These are phyloP conservation scores for Azolla pinnata DNA, from an alignment of 75 land plant species.

Conservation along the genomic window DNA sequence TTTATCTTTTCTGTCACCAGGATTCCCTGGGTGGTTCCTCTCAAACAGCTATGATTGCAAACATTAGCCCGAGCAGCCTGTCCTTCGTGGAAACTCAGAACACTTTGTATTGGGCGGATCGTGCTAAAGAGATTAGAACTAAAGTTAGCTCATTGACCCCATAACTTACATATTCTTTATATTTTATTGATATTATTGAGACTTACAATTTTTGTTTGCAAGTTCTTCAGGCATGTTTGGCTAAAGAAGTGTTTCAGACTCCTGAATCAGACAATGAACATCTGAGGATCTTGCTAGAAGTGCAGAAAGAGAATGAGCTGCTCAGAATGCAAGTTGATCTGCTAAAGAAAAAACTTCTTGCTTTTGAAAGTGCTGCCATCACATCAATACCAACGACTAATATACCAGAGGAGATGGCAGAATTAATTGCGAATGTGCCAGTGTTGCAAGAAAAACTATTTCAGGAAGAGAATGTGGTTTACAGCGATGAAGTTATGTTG, in stretches of 20 bases:
- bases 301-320: conserved; percentile 25
- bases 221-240: conserved; percentile 7
- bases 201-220: too few relatives aligned
- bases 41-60: conserved; percentile 26
- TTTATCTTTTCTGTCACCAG: conserved; percentile 3
- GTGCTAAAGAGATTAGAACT: conserved; percentile 26
- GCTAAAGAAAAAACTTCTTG: conserved; percentile 16
- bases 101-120: conserved; percentile 25
- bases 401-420: too few relatives aligned
- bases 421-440: too few relatives aligned
- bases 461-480: too few relatives aligned
- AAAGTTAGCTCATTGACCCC: too few relatives aligned
- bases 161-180: too few relatives aligned
- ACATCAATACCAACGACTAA: conserved; percentile 1
- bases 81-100: conserved; percentile 25
- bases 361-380: conserved; percentile 1
- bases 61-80: conserved; percentile 13
- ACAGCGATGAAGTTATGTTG: too few relatives aligned
- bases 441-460: too few relatives aligned
- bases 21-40: conserved; percentile 27
- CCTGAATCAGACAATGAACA: conserved; percentile 12
- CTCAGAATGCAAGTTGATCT: conserved; percentile 18
- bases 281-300: conserved; percentile 11
- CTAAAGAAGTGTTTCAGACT: conserved; percentile 10
- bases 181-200: too few relatives aligned